These are phyloP conservation scores for Xylariaceae sp. DNA, from an alignment of 2,329 filamentous ascomycete genomes.

Conservation along the genomic window DNA sequence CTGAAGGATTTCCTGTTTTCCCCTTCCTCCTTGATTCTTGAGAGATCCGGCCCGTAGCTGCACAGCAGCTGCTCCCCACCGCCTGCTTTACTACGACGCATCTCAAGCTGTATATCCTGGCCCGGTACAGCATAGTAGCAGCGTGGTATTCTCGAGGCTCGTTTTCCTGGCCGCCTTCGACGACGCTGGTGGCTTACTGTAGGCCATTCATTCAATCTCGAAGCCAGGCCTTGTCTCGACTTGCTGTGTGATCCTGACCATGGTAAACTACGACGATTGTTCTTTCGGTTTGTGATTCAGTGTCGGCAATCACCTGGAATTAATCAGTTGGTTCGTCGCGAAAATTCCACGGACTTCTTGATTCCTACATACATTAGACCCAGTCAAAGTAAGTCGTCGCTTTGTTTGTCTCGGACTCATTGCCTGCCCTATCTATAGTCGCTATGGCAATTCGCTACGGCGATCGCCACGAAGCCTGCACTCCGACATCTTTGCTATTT, in stretches of 20 bases:
- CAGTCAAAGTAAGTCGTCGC: conserved; percentile 6
- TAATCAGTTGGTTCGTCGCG: background rate
- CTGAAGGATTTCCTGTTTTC: conserved; percentile 1
- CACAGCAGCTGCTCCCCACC: conserved; percentile 9
- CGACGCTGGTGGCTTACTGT: background rate
- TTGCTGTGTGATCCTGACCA: conserved; percentile 13
- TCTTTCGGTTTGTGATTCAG: conserved; percentile 17
- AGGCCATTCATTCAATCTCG: conserved; percentile 2
- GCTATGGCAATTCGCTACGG: background rate
- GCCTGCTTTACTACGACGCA: background rate
- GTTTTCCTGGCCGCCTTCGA: conserved; percentile 5
- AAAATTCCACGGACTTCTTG: background rate
- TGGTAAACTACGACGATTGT: conserved; percentile 13
- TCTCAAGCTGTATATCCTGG: background rate
- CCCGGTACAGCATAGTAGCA: background rate
- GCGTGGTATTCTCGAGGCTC: background rate
- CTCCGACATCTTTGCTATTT: background rate
- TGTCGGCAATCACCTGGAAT: conserved; percentile 8
- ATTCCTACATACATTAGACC: background rate
- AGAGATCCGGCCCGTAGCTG: conserved; percentile 11
- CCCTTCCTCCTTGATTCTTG: conserved; percentile 11
- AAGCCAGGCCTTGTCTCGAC: conserved; percentile 2
- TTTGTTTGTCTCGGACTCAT: conserved; percentile 1
- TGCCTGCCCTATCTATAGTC: background rate
- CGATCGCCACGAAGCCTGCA: background rate